Evolutionary conservation across 306 rosid genomes (phyloP).

Genomic region (Castanopsis chinensis): DNA sequence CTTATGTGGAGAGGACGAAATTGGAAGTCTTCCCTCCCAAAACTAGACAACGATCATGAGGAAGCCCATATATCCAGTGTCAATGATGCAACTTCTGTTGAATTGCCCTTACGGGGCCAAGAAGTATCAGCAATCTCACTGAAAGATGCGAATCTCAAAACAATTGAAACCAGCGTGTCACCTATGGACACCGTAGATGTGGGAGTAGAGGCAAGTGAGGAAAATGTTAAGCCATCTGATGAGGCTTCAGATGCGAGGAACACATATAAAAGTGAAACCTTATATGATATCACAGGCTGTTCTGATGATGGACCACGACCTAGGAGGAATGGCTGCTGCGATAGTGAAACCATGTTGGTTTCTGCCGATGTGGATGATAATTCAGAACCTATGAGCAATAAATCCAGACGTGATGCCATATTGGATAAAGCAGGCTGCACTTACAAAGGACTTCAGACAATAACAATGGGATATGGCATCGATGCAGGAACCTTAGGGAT

Average conservation of each 20-base stretch:
- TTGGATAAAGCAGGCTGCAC: slow-evolving; percentile 23
- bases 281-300: slow-evolving; percentile 23
- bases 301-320: slow-evolving; percentile 30
- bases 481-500: slow-evolving; percentile 17
- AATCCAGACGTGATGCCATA: slow-evolving; percentile 21
- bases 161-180: slow-evolving; percentile 22
- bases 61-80: slow-evolving; percentile 30
- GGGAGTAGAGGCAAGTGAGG: slow-evolving; percentile 26
- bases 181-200: slow-evolving; percentile 15
- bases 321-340: slow-evolving; percentile 3
- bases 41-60: slow-evolving; percentile 21
- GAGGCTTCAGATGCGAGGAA: slow-evolving; percentile 28
- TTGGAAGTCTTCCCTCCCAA: slow-evolving; percentile 64
- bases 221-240: slow-evolving; percentile 20
- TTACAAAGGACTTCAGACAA: slow-evolving; percentile 28
- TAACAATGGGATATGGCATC: slow-evolving; percentile 21
- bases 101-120: slow-evolving; percentile 27
- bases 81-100: slow-evolving; percentile 10
- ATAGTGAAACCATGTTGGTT: slow-evolving; percentile 19
- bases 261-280: slow-evolving; percentile 23
- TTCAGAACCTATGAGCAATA: slow-evolving; percentile 12
- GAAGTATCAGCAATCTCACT: slow-evolving; percentile 15
- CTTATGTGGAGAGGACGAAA: slow-evolving; percentile 87
- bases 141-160: slow-evolving; percentile 23
- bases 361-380: slow-evolving; percentile 17